Base-by-base conservation (phyloP, 2,329 filamentous ascomycete genomes). In the Phaeophleospora eucalypticola region DNA sequence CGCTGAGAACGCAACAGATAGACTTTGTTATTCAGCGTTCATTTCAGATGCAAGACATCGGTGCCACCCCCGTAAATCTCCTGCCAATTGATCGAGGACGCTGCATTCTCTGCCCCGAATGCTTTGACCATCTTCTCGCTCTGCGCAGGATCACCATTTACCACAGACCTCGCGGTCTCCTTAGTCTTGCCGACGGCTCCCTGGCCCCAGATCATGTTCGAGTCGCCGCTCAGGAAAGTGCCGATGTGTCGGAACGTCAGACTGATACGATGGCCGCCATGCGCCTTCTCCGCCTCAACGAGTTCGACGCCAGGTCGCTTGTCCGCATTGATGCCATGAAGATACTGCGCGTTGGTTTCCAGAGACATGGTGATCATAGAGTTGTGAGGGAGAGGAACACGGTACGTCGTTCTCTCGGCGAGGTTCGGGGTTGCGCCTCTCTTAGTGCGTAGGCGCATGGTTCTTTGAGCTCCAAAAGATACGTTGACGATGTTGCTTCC, bases 281-380 rank as follows among this genome's bases (percentile, higher is more conserved):
- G 89, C 0, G 86, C 85, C 34, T 82, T 77, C 65, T 97, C 91
- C 4, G 79, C 78, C 0, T 72, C 57, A 0, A 79, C 76, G 66
- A 91, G 90, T 54, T 90, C 85, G 1, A 73, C 69, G 1, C 73
- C 68, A 0, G 79, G 71, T 19, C 93, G 81, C 65, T 90, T 94
- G 68, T 98, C 93, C 36, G 86, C 82, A 41, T 86, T 83, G 64
- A 98, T 96, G n/a, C 83, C 83, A 69, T 98, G 93, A 9, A 96
- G 77, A 88, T 90, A 97, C 57, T 82, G 79, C 69, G 79, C 81
- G 63, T 98, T 98, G 1, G 89, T 95, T 33, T 74, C 65, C 15
- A 89, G 74, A 2, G 90, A 90, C 67, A 97, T 84, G 38, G 86
- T 78, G 61, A 90, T 89, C 54, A 96, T 80, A 1, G 88, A 95